Base-by-base conservation (phyloP, 768 basidiomycete genomes). In the Lactarius deliciosus region DNA sequence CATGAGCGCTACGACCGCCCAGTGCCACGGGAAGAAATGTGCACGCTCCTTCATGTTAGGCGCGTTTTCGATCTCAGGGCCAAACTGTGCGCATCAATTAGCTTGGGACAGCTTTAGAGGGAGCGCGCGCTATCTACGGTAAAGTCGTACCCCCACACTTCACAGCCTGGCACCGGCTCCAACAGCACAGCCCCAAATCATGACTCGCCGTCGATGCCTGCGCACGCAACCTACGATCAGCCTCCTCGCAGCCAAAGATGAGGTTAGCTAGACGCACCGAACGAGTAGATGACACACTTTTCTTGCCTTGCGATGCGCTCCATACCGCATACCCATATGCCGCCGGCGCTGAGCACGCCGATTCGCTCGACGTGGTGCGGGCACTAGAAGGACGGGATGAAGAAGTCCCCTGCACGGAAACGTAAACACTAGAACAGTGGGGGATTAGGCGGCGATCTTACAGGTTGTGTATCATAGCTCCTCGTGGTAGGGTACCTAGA, bases 241-340 rank as follows among this genome's bases (percentile, higher is more conserved):
- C 28, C 28, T 30, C 28, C 28, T 3, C 28, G 2, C 28, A 1
- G 28, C 3, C 28, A 30, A 30, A 30, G 28, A 30, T 30, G 28
- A 32, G n/a, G 2, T n/a, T 7, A 1, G 3, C 3, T 30, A 30
- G 28, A 69, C 45, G 22, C 2, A 81, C 81, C 82, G 53, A 85
- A 81, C 13, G 82, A 82, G 69, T 85, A 84, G 62, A 84, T 74
- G 59, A 81, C 77, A 64, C 83, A 84, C 45, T 79, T 74, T 41
- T 75, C 76, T 69, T 85, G 85, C n/a, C 77, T 76, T 60, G 69
- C 73, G 58, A 85, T 72, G n/a, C 81, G 78, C 34, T 81, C 80
- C 63, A 83, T 61, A 6, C 84, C 83, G 61, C 84, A 85, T 4
- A 82, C 68, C 81, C 82, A 84, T 72, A 85, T 85, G 10, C 84